Conservation (phyloP, 1,284 basidiomycete genomes). For the Ustilago curta region DNA sequence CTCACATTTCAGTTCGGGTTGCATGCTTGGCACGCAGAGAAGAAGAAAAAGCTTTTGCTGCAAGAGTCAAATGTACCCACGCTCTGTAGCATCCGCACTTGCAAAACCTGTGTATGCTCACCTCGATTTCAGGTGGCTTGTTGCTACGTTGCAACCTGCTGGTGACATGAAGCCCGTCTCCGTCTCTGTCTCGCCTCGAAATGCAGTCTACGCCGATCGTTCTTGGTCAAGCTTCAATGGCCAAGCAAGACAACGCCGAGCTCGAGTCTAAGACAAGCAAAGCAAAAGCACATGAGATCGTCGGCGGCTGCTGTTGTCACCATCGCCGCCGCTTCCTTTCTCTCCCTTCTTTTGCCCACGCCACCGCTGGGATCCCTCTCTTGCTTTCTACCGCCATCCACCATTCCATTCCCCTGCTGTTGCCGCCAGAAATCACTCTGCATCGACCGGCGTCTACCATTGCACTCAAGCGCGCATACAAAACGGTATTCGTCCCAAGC, state of each 20-base stretch:
- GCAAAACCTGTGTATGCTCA: background rate
- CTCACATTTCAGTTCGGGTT: background rate
- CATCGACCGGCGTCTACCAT: no score
- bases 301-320: background rate
- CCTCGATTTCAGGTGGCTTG: conserved; percentile 1
- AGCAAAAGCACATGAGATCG: conserved; percentile 6
- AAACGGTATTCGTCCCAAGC: no score
- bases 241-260: background rate
- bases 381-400: background rate
- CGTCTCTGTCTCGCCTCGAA: no score
- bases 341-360: background rate
- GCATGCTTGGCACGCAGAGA: background rate
- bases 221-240: background rate
- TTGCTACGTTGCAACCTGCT: background rate
- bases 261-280: background rate
- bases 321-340: background rate
- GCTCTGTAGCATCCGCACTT: background rate
- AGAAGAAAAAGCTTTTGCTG: background rate
- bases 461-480: no score
- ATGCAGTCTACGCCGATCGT: background rate
- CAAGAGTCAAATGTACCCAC: background rate
- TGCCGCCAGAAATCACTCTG: no score
- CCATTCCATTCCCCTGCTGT: background rate
- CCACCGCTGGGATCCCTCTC: conserved; percentile 4
- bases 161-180: background rate